phyloP scores from a whole-genome alignment of 352 stramenopile species.

The Globisporangium cylindrosporum region DNA sequence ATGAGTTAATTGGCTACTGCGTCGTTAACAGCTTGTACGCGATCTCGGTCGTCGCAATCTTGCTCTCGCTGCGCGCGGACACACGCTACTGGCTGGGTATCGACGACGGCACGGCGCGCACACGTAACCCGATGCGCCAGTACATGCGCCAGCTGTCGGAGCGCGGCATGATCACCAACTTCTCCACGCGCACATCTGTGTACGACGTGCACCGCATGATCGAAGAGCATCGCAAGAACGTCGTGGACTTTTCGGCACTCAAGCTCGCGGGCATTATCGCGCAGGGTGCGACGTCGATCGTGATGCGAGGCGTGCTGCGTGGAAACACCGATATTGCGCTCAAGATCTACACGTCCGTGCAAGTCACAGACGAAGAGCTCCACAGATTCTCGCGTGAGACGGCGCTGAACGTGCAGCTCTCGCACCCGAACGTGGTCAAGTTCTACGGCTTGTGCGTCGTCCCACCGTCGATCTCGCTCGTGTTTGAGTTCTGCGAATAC shows the following conservation, averaged over 20 bases:
- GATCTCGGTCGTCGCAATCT: constrained; percentile 61
- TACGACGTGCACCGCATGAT: constrained; percentile 90
- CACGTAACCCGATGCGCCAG: constrained; percentile 58
- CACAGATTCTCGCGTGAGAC: constrained; percentile 79
- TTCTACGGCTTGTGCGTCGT: constrained; percentile 84
- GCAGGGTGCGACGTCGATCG: constrained; percentile 77
- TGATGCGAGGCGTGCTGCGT: constrained; percentile 71
- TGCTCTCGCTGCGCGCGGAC: constrained; percentile 76
- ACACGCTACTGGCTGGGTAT: constrained; percentile 85
- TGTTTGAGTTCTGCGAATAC: constrained; percentile 88
- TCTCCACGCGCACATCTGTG: constrained; percentile 83
- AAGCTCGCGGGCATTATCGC: constrained; percentile 76
- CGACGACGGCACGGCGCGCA: constrained; percentile 48
- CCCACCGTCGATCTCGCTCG: constrained; percentile 78
- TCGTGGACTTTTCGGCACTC: constrained; percentile 78
- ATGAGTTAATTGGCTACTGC: constrained; percentile 42
- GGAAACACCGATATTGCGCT: constrained; percentile 62
- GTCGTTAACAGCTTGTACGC: constrained; percentile 54
- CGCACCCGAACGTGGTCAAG: constrained; percentile 79
- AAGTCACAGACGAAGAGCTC: constrained; percentile 83
- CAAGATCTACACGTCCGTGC: constrained; percentile 85
- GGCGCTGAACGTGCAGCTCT: constrained; percentile 75
- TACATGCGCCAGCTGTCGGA: constrained; percentile 78
- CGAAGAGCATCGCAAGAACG: constrained; percentile 76
- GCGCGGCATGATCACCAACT: constrained; percentile 84